phyloP scores from a whole-genome alignment of 1,284 basidiomycete genomes.

The Apiotrichum gamsii region DNA sequence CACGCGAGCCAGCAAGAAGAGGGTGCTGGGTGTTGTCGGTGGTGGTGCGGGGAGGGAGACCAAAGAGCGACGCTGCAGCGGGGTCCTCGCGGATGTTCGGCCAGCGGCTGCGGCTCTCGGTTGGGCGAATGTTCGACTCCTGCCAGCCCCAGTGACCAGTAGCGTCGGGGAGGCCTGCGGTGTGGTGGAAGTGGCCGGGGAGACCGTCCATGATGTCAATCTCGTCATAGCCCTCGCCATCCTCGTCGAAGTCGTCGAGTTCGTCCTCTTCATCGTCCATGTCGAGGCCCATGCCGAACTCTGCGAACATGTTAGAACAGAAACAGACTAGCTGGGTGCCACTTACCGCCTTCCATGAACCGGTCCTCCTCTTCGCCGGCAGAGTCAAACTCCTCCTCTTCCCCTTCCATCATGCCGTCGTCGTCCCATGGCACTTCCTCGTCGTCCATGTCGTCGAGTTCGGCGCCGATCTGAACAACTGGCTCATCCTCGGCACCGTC shows the following conservation, averaged over 20 bases:
- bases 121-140: slow-evolving; percentile 3
- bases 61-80: slow-evolving; percentile 20
- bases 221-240: slow-evolving; percentile 16
- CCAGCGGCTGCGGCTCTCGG: not conserved
- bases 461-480: slow-evolving; percentile 14
- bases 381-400: slow-evolving; percentile 20
- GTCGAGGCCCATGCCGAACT: slow-evolving; percentile 25
- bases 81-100: slow-evolving; percentile 7
- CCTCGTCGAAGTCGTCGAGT: slow-evolving; percentile 32
- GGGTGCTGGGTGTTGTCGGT: slow-evolving; percentile 70
- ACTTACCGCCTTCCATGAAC: slow-evolving; percentile 61
- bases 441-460: slow-evolving; percentile 25
- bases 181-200: not conserved
- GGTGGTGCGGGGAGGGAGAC: slow-evolving; percentile 9
- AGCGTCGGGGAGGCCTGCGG: not conserved
- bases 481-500: slow-evolving; percentile 29
- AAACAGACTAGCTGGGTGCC: too few relatives aligned
- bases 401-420: slow-evolving; percentile 50
- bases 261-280: slow-evolving; percentile 48
- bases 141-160: slow-evolving; percentile 35
- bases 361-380: slow-evolving; percentile 52
- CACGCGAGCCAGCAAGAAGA: slow-evolving; percentile 54
- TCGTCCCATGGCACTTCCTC: slow-evolving; percentile 38
- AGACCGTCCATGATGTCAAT: slow-evolving; percentile 6
- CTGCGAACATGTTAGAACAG: slow-evolving; percentile 1